Conservation (phyloP, 805 yeast species). For the Wickerhamomyces pijperi region DNA sequence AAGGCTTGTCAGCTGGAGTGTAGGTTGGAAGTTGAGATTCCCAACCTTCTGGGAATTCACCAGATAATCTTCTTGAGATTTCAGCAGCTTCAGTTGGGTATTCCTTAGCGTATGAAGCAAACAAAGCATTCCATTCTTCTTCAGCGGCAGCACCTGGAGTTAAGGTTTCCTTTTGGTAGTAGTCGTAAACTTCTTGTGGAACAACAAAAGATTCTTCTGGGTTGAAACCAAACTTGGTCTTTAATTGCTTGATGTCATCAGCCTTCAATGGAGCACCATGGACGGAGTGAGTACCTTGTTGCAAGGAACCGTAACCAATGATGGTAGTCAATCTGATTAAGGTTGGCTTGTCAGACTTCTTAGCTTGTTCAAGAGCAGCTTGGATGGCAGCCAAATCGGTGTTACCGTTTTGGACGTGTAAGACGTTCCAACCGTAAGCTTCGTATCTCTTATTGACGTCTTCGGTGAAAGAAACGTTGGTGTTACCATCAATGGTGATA, state of each 20-base stretch:
- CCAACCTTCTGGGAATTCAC: slow-evolving; percentile 80
- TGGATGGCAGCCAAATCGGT: slow-evolving; percentile 60
- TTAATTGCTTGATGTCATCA: slow-evolving; percentile 84
- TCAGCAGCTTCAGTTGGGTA: slow-evolving; percentile 76
- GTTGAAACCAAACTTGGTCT: slow-evolving; percentile 76
- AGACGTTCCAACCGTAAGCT: slow-evolving; percentile 90
- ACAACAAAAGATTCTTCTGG: slow-evolving; percentile 72
- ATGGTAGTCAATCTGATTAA: slow-evolving; percentile 81
- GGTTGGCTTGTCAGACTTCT: slow-evolving; percentile 79
- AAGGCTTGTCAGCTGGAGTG: slow-evolving; percentile 66
- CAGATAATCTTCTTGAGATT: slow-evolving; percentile 63
- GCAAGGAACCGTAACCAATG: slow-evolving; percentile 87
- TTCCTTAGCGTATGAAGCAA: slow-evolving; percentile 50
- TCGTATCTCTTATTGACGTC: slow-evolving; percentile 76
- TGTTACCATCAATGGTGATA: slow-evolving; percentile 93
- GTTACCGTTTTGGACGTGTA: slow-evolving; percentile 73
- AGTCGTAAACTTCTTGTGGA: slow-evolving; percentile 73
- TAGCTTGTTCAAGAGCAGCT: slow-evolving; percentile 72
- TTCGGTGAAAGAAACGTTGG: slow-evolving; percentile 85
- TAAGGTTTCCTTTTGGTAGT: slow-evolving; percentile 42
- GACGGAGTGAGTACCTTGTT: slow-evolving; percentile 80
- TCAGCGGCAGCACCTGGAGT: slow-evolving; percentile 57
- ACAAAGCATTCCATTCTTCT: slow-evolving; percentile 61
- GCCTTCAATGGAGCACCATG: slow-evolving; percentile 95
- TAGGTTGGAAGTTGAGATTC: slow-evolving; percentile 65